These are phyloP conservation scores for Colletotrichum sp. DNA, from an alignment of 2,329 filamentous ascomycete genomes.

Conservation along the genomic window DNA sequence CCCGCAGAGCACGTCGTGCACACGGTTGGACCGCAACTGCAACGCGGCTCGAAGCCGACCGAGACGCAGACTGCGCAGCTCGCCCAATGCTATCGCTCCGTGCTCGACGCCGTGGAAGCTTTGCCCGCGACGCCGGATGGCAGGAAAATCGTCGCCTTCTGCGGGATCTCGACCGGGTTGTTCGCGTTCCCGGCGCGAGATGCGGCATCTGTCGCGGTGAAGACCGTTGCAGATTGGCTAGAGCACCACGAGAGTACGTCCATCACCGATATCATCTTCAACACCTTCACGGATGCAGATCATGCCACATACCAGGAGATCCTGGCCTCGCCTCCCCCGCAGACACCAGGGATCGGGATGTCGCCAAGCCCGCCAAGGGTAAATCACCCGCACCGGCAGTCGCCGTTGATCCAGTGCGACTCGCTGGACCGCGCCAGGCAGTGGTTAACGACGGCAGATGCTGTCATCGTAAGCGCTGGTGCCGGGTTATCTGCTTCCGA, in stretches of 20 bases:
- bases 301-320: conserved; percentile 14
- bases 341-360: neutral
- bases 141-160: conserved; percentile 34
- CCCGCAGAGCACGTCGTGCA: conserved; percentile 34
- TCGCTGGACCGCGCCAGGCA: conserved; percentile 10
- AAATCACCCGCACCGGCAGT: neutral
- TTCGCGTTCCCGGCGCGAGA: conserved; percentile 34
- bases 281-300: conserved; percentile 34
- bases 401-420: neutral
- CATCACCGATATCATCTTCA: conserved; percentile 35
- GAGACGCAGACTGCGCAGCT: conserved; percentile 25
- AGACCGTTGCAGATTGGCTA: conserved; percentile 28
- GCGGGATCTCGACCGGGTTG: conserved; percentile 38
- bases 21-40: conserved; percentile 37
- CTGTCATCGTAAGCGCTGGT: conserved; percentile 34
- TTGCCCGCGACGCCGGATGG: conserved; percentile 25
- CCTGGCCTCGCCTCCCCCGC: neutral
- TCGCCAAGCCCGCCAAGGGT: neutral
- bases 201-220: conserved; percentile 32
- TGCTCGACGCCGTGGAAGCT: conserved; percentile 31
- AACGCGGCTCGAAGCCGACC: conserved; percentile 24
- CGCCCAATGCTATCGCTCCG: conserved; percentile 32
- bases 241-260: conserved; percentile 25
- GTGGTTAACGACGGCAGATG: conserved; percentile 30
- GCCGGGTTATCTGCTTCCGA: conserved; percentile 38